phyloP scores from a whole-genome alignment of 257 asterid genomes.

The Mitragyna speciosa region DNA sequence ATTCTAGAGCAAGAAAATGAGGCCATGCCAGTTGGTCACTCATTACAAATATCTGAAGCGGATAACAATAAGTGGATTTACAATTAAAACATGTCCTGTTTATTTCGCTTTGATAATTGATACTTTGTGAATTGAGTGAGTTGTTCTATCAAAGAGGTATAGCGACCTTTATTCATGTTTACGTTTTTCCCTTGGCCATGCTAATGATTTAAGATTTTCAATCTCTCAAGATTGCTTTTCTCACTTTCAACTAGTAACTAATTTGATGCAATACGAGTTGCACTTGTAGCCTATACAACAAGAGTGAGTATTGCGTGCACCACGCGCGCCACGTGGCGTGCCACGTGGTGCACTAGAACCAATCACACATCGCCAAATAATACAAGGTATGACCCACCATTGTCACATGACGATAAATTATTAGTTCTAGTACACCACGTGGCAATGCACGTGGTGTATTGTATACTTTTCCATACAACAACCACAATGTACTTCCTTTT shows the following conservation, averaged over 20 bases:
- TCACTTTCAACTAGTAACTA: background rate
- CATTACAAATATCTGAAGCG: background rate
- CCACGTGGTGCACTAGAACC: too few species aligned
- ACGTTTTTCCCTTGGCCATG: background rate
- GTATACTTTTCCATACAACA: too few species aligned
- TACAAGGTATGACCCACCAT: too few species aligned
- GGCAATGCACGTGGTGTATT: too few species aligned
- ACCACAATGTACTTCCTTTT: too few species aligned
- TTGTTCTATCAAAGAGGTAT: background rate
- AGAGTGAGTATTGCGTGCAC: too few species aligned
- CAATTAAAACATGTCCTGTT: background rate
- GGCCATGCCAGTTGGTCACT: background rate
- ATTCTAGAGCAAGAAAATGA: conserved; percentile 6
- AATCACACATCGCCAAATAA: too few species aligned
- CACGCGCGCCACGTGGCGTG: too few species aligned
- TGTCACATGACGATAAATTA: too few species aligned
- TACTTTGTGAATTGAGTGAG: background rate
- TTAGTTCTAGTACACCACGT: too few species aligned
- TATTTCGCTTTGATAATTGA: background rate
- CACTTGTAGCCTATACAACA: background rate
- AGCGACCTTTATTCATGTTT: background rate
- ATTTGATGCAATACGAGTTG: background rate
- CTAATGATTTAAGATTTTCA: background rate
- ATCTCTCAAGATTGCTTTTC: background rate
- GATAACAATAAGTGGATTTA: background rate